Base-by-base conservation (phyloP, 2,329 filamentous ascomycete genomes). In the Colletotrichum lupini region DNA sequence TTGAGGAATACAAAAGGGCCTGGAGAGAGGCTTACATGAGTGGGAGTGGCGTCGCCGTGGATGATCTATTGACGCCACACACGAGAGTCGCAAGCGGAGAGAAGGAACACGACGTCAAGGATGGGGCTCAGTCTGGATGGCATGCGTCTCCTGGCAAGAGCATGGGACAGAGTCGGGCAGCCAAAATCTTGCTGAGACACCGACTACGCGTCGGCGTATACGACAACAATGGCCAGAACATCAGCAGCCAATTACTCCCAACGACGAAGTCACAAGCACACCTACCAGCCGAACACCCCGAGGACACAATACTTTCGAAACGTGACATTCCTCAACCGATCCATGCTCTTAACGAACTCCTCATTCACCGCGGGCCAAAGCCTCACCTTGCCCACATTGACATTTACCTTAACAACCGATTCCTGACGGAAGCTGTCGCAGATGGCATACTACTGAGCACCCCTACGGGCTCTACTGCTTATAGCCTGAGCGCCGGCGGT, bases 361-460 rank as follows among this genome's bases (percentile, higher is more conserved):
- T 97, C 1, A 92, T 99, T 46, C 97, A 99, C 82, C 92, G 97
- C 26, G 97, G 97, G 53, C 92, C 93, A 42, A 92, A 96, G 75
- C 95, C 97, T 0, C 96, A 98, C 82, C 89, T 99, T 6, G 94
- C 95, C 49, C 92, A 98, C 76, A 94, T 99, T 76, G 94, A 97
- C 79, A 94, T 99, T 56, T 97, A 92, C 78, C 93, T 98, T 73
- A 95, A 95, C 77, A 93, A 94, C 42, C 92, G 95, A 67, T 97
- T 97, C 78, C 87, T 99, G 58, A 99, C 97, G 1, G 95, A 98
- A 81, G 96, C 95, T 1, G 95, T 97, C 14, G 96, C 95, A 1
- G 97, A 99, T 81, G 97, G 97, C 63, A 97, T 99, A 82, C 93
- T 98, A 57, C 92, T 98, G 72, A 95, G 93, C 75, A 98, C 96